Percentiles rank a stretch among this genome's conserved stretches.
Evolutionary conservation across 2,329 filamentous ascomycete genomes (phyloP).

Genomic region (Neurospora sp.): DNA sequence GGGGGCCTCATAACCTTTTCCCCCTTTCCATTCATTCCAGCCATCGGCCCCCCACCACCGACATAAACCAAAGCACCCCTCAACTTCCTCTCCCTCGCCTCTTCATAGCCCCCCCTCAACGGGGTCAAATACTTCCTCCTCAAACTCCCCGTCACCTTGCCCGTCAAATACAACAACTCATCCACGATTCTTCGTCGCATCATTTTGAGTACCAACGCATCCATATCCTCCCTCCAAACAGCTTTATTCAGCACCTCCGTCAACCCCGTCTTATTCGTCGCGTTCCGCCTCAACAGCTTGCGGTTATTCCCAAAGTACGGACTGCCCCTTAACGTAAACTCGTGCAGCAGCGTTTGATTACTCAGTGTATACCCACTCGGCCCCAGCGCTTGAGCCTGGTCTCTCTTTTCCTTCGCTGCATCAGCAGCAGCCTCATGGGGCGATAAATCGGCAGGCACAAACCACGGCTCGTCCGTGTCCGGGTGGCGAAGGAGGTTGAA

Average conservation of each 20-base stretch:
- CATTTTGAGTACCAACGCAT: slow-evolving; percentile 37
- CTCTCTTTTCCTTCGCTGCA: not conserved
- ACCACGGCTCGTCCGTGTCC: slow-evolving; percentile 42
- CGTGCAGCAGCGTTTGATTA: slow-evolving; percentile 23
- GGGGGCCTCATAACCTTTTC: slow-evolving; percentile 13
- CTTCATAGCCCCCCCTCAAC: slow-evolving; percentile 29
- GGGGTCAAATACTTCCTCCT: not conserved
- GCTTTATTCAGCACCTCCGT: slow-evolving; percentile 11
- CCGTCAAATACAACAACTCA: slow-evolving; percentile 32
- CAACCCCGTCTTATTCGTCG: slow-evolving; percentile 5
- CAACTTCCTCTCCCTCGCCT: slow-evolving; percentile 28
- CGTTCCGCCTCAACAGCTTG: slow-evolving; percentile 10
- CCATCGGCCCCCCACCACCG: not conserved
- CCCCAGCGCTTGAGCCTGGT: slow-evolving; percentile 1
- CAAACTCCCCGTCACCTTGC: not conserved
- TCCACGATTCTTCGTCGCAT: slow-evolving; percentile 39
- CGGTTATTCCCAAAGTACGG: slow-evolving; percentile 11
- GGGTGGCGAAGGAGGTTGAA: slow-evolving; percentile 50
- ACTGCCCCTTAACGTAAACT: slow-evolving; percentile 10
- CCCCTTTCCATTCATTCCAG: not conserved
- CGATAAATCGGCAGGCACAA: slow-evolving; percentile 32
- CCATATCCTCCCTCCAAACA: slow-evolving; percentile 48
- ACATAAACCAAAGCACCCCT: slow-evolving; percentile 39
- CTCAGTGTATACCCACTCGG: slow-evolving; percentile 24
- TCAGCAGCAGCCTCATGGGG: not conserved